Conservation (phyloP, 441 rosid species). For the Populus hybrid region DNA sequence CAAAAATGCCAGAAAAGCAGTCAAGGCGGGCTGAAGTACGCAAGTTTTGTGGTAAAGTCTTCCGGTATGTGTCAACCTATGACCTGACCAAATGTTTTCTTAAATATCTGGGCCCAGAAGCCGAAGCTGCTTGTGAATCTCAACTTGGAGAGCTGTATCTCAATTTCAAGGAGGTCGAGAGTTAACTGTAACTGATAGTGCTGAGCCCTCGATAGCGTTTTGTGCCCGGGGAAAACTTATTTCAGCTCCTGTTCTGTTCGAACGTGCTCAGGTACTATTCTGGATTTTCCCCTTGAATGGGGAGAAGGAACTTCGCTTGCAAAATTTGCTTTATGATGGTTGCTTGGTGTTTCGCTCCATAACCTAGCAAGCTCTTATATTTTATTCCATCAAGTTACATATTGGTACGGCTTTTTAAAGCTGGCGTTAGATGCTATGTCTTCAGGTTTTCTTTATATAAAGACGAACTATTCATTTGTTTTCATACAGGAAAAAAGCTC, state of each 20-base stretch:
- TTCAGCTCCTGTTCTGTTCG: background rate
- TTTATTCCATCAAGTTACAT: background rate
- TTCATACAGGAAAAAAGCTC: background rate
- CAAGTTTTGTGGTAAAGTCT: constrained; percentile 64
- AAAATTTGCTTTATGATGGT: background rate
- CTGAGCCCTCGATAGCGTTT: background rate
- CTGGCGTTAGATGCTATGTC: background rate
- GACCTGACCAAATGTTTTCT: constrained; percentile 57
- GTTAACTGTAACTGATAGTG: background rate
- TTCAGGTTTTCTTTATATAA: too few species aligned
- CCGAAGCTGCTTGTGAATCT: constrained; percentile 63
- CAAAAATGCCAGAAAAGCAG: constrained; percentile 72
- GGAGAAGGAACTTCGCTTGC: background rate
- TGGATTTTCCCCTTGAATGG: background rate
- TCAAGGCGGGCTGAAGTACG: constrained; percentile 66
- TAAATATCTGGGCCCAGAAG: constrained; percentile 46
- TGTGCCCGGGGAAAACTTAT: background rate
- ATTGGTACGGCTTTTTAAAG: background rate
- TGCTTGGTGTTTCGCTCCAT: background rate
- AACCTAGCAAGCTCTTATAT: background rate
- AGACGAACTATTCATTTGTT: background rate
- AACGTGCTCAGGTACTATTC: background rate
- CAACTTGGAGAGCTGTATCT: constrained; percentile 56
- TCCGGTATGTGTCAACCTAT: constrained; percentile 47
- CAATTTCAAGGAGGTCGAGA: constrained; percentile 43